Evolutionary conservation across 192 early-diverging fungal genomes (phyloP), one percentile per base, ranked within the genome.

Genomic region (Coemansia sp.): DNA sequence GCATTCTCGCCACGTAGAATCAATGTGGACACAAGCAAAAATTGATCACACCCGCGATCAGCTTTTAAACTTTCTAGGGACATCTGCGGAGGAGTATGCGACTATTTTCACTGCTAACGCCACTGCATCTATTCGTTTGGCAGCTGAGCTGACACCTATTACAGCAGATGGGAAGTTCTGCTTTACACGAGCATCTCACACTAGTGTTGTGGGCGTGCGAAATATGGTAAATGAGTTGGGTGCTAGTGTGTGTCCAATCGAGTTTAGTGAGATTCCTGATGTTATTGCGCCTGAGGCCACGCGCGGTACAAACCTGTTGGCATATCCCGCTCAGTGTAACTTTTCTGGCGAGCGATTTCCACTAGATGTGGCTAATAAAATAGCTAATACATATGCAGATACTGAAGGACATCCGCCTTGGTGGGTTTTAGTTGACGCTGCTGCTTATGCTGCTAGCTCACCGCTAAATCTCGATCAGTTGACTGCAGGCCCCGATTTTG

Each of bases 271-370:
- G 10, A 61, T 81, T 6, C 55, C 68, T 6, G 32, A 42, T 9
- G 54, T 72, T 29, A 31, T 68, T 2, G 50, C 42, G 29, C 73
- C 78, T 4, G 46, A 63, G 10, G 54, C 56, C 23, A 61, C 64
- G 5, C 42, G 9, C 4, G 70, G 76, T 11, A 42, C 64, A 23
- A 72, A 85, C 33, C 80, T 95, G 14, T 78, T 94, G 31, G 89
- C 90, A 0, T 91, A 88, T 66, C 91, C 93, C 0, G 92, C 90
- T 8, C 93, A 95, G 78, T 94, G 90, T 73, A 95, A 95, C 80
- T 92, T 89, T 71, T 85, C 88, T 10, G 93, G 93, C 1, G 73
- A 78, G 42, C 84, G 87, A 39, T 93, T 90, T 57, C 88, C 91
- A 8, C 76, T 92, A 6, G 56, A 73, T 3, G 91, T 88, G 76